Conservation (phyloP, 441 rosid species). For the Aleurites moluccanus region DNA sequence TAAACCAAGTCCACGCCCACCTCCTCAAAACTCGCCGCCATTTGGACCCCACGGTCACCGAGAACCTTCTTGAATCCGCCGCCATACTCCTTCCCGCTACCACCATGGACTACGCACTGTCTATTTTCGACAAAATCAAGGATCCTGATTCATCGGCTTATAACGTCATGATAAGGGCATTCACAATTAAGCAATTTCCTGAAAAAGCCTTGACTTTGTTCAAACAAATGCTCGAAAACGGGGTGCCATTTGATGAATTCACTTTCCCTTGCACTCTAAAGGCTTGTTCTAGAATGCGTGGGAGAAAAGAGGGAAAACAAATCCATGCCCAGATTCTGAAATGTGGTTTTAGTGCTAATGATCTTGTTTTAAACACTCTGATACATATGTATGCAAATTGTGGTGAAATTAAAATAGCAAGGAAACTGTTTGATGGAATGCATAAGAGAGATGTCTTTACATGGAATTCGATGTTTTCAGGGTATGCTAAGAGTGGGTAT, state of each 20-base stretch:
- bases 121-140: constrained; percentile 29
- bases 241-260: constrained; percentile 14
- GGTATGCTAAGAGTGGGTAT: constrained; percentile 27
- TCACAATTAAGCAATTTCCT: constrained; percentile 30
- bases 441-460: constrained; percentile 27
- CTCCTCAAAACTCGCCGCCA: constrained; percentile 41
- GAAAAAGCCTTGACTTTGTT: constrained; percentile 29
- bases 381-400: constrained; percentile 18
- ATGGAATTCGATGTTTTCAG: constrained; percentile 41
- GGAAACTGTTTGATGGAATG: constrained; percentile 32
- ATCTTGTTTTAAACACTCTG: constrained; percentile 13
- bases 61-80: constrained; percentile 41
- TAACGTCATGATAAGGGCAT: constrained; percentile 42
- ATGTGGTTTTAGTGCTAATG: constrained; percentile 6
- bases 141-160: constrained; percentile 33
- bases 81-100: constrained; percentile 30
- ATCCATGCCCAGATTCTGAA: constrained; percentile 19
- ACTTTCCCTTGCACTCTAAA: constrained; percentile 12
- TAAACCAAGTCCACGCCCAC: constrained; percentile 31
- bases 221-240: constrained; percentile 26
- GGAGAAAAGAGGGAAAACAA: constrained; percentile 14
- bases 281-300: constrained; percentile 10
- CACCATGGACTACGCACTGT: constrained; percentile 35
- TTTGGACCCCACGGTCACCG: constrained; percentile 29
- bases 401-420: constrained; percentile 13